These are phyloP conservation scores for Metschnikowia chrysomelidarum DNA, from an alignment of 805 yeast species.

Conservation along the genomic window DNA sequence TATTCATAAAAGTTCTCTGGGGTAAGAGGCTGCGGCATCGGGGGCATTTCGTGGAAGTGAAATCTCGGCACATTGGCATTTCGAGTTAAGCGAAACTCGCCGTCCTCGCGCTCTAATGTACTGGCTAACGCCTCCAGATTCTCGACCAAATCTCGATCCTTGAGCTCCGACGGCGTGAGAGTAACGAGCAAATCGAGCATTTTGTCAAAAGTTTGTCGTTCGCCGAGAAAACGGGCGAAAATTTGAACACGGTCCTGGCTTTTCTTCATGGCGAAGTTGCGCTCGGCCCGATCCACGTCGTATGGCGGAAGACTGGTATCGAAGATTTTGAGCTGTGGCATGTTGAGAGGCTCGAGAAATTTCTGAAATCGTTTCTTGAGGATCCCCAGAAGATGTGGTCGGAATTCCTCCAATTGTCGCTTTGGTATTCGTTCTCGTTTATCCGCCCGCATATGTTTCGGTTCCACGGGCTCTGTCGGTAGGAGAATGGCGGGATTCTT, in stretches of 20 bases:
- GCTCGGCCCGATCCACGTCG: slow-evolving; percentile 24
- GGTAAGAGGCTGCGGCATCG: slow-evolving; percentile 28
- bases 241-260: slow-evolving; percentile 19
- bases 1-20: slow-evolving; percentile 31
- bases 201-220: slow-evolving; percentile 28
- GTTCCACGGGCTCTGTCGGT: slow-evolving; percentile 6
- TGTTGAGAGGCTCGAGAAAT: slow-evolving; percentile 34
- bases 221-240: slow-evolving; percentile 27
- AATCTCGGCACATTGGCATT: slow-evolving; percentile 18
- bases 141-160: slow-evolving; percentile 16
- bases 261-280: slow-evolving; percentile 25
- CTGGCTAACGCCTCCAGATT: slow-evolving; percentile 14
- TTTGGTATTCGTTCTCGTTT: slow-evolving; percentile 10
- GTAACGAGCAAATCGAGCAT: slow-evolving; percentile 33
- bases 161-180: slow-evolving; percentile 31
- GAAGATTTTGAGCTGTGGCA: slow-evolving; percentile 32
- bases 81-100: slow-evolving; percentile 12
- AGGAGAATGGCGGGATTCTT: slow-evolving; percentile 5
- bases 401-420: slow-evolving; percentile 13
- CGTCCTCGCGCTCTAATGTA: slow-evolving; percentile 23
- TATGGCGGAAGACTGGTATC: slow-evolving; percentile 24
- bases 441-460: slow-evolving; percentile 3
- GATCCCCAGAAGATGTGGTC: slow-evolving; percentile 16
- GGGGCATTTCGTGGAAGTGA: slow-evolving; percentile 32
- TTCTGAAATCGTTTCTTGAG: slow-evolving; percentile 28